Conservation (phyloP, 805 yeast genomes). For the Saccharomycopsis lassenensis region DNA sequence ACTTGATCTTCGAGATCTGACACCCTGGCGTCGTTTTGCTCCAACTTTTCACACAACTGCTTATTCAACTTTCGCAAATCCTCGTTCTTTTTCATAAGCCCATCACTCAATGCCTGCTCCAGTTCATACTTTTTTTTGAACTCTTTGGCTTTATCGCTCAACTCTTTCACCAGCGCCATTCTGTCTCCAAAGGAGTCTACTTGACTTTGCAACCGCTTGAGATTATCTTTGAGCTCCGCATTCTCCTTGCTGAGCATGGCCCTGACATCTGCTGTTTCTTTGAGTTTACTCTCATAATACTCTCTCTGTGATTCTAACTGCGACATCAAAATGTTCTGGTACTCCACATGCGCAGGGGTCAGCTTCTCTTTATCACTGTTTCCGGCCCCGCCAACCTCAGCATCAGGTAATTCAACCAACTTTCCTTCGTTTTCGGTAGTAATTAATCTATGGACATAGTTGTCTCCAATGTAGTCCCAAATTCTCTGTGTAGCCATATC, state of each 20-base stretch:
- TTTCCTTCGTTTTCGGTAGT: conserved; percentile 87
- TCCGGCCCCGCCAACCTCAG: conserved; percentile 9
- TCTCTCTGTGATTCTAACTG: conserved; percentile 83
- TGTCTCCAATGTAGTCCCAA: conserved; percentile 92
- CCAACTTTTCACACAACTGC: conserved; percentile 15
- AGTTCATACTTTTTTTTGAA: conserved; percentile 28
- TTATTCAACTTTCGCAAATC: conserved; percentile 22
- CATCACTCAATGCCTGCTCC: conserved; percentile 35
- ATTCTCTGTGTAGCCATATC: conserved; percentile 75
- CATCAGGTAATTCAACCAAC: conserved; percentile 67
- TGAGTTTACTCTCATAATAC: conserved; percentile 50
- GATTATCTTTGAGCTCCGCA: conserved; percentile 5
- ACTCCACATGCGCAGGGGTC: conserved; percentile 51
- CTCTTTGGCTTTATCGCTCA: conserved; percentile 5
- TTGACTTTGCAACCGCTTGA: conserved; percentile 2
- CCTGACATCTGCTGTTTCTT: conserved; percentile 23
- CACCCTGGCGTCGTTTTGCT: conserved; percentile 29
- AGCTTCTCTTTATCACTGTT: conserved; percentile 19
- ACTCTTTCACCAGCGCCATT: too few species aligned
- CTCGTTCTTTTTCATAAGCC: conserved; percentile 31
- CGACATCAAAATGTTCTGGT: conserved; percentile 64
- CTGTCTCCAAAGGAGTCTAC: not conserved
- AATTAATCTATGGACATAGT: conserved; percentile 75
- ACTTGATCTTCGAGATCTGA: conserved; percentile 51
- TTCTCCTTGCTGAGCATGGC: conserved; percentile 19